A percentile compares a stretch with the other conserved stretches of the same genome.
phyloP scores from a whole-genome alignment of 1,139 yeast species.

The Debaryomyces robertsiae region DNA sequence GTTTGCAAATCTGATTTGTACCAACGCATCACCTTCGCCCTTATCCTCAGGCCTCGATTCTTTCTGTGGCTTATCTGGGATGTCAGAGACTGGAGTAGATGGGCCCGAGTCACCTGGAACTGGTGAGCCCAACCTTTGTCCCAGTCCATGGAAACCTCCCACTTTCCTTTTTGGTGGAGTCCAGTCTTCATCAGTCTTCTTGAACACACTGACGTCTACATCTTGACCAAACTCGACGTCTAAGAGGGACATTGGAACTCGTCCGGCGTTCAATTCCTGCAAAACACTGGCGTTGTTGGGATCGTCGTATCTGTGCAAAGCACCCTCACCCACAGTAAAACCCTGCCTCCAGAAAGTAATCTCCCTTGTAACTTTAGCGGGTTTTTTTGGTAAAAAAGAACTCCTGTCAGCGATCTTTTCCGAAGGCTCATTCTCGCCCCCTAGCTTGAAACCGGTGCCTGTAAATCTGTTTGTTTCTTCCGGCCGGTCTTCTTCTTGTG shows the following conservation, averaged over 20 bases:
- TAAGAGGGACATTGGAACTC: slow-evolving; percentile 86
- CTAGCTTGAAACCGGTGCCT: slow-evolving; percentile 84
- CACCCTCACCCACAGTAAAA: slow-evolving; percentile 91
- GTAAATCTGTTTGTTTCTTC: slow-evolving; percentile 36
- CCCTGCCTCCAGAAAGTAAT: slow-evolving; percentile 97
- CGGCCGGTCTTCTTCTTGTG: slow-evolving; percentile 20
- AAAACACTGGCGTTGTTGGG: slow-evolving; percentile 78
- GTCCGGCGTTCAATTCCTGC: slow-evolving; percentile 80
- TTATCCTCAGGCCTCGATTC: slow-evolving; percentile 26
- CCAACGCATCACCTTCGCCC: slow-evolving; percentile 67
- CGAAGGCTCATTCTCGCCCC: slow-evolving; percentile 58
- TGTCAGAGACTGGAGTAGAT: slow-evolving; percentile 21
- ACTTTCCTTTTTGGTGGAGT: slow-evolving; percentile 64
- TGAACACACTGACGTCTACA: slow-evolving; percentile 89
- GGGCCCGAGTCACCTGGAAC: slow-evolving; percentile 64
- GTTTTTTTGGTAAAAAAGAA: slow-evolving; percentile 32
- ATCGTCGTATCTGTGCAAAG: slow-evolving; percentile 83
- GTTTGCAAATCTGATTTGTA: slow-evolving; percentile 84
- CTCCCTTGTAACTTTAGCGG: slow-evolving; percentile 63
- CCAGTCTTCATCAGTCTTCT: slow-evolving; percentile 81
- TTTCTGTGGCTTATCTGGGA: slow-evolving; percentile 19
- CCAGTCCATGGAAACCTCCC: slow-evolving; percentile 79
- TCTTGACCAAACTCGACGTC: slow-evolving; percentile 90
- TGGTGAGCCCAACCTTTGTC: slow-evolving; percentile 90
- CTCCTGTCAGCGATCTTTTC: slow-evolving; percentile 35